phyloP scores from a whole-genome alignment of 1,284 basidiomycete species.

The Apiotrichum laibachii region DNA sequence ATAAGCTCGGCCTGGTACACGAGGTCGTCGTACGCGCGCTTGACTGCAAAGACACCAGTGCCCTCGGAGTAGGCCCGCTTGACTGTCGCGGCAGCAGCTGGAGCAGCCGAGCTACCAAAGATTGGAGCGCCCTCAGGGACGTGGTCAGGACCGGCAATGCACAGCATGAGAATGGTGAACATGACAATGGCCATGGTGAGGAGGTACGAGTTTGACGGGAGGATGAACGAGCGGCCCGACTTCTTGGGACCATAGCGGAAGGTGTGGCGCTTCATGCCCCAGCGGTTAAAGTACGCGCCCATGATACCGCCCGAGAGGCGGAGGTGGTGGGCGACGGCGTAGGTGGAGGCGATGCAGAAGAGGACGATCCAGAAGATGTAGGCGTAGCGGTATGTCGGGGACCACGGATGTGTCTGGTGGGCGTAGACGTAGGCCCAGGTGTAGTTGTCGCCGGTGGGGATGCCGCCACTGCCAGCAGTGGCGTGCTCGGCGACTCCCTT shows the following conservation, averaged over 20 bases:
- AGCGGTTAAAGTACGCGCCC: slow-evolving; percentile 40
- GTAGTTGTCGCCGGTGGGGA: background rate
- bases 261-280: slow-evolving; percentile 34
- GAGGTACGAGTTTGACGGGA: slow-evolving; percentile 65
- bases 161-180: slow-evolving; percentile 54
- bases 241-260: slow-evolving; percentile 22
- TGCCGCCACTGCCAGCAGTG: background rate
- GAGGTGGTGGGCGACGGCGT: slow-evolving; percentile 43
- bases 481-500: background rate
- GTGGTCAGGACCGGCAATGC: slow-evolving; percentile 71
- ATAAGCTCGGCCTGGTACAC: slow-evolving; percentile 17
- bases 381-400: slow-evolving; percentile 42
- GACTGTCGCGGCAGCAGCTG: background rate
- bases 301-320: slow-evolving; percentile 35
- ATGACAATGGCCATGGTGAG: slow-evolving; percentile 56
- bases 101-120: background rate
- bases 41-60: background rate
- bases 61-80: background rate
- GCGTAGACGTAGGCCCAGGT: slow-evolving; percentile 5
- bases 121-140: slow-evolving; percentile 56
- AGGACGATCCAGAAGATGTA: slow-evolving; percentile 48
- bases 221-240: slow-evolving; percentile 54
- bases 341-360: slow-evolving; percentile 30
- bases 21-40: background rate
- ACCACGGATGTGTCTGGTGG: background rate